Evolutionary conservation across 495 filamentous ascomycete species (phyloP), one percentile per base, ranked within the genome.

Genomic region (Massariosphaeria phaeospora): DNA sequence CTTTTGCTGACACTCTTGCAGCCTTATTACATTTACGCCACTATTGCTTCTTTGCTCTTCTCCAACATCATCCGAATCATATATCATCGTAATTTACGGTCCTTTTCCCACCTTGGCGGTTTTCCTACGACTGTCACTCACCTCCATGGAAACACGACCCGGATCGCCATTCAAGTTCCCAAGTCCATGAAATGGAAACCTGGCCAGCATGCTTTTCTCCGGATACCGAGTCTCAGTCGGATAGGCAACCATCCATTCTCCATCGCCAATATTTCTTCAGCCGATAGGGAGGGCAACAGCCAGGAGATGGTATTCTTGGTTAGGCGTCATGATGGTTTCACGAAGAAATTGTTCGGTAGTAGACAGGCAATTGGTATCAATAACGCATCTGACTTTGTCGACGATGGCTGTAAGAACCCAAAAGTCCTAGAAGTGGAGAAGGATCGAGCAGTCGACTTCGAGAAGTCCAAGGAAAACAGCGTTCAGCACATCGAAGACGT

Each of bases 171-270:
- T n/a, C 21, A 45, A n/a, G 51, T 56, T n/a, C 57, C 57, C 10
- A 33, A 25, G 11, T 24, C 33, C 11, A 9, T 61, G 33, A 61
- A 45, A 17, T 61, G 57, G 51, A 41, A 46, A 9, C 57, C 52
- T 2, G 57, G 57, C 0, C 57, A 61, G 34, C 57, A 61, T 34
- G 45, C 42, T 9, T 61, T 43, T 39, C 40, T 61, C 26, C 31
- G 43, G 2, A 41, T 61, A 9, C 57, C 52, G 18, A 33, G 30
- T 13, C 23, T 55, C 13, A 48, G 40, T 15, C 15, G 3, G 20
- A 15, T 61, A 10, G 51, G 40, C 7, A 56, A 50, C 52, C 57
- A 61, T 40, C 57, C 57, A 1, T 61, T 61, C 21, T 36, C 44
- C 6, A 61, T 61, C 25, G 45, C 57, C 1, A 49, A 38, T 33